Conservation (phyloP, 495 filamentous ascomycete species). For the Penicillium ochrochloron region DNA sequence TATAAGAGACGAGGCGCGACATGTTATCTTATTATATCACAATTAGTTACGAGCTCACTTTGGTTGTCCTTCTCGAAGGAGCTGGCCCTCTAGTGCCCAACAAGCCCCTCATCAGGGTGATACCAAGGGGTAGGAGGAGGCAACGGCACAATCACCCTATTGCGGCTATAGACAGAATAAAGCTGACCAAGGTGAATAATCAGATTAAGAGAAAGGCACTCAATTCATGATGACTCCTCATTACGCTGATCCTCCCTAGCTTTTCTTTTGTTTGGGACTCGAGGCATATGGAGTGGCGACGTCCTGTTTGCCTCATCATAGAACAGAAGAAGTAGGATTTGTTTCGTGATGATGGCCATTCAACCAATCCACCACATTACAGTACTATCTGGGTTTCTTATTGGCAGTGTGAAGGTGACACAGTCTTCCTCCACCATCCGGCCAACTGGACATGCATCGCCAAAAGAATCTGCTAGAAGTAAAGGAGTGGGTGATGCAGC, state of each 20-base stretch:
- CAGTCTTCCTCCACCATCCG: conserved; percentile 24
- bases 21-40: conserved; percentile 27
- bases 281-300: conserved; percentile 20
- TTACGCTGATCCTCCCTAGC: background rate
- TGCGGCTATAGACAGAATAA: conserved; percentile 18
- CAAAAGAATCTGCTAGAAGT: conserved; percentile 24
- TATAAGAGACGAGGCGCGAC: conserved; percentile 6
- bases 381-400: conserved; percentile 14
- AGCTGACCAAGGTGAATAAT: conserved; percentile 24
- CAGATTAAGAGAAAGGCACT: conserved; percentile 19
- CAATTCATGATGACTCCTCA: background rate
- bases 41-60: conserved; percentile 14
- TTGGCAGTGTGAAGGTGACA: conserved; percentile 33
- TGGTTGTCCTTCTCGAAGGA: conserved; percentile 14
- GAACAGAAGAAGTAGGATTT: conserved; percentile 13
- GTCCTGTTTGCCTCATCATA: conserved; percentile 22
- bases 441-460: conserved; percentile 32
- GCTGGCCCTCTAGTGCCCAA: conserved; percentile 29
- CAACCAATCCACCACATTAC: conserved; percentile 23
- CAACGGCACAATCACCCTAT: conserved; percentile 24
- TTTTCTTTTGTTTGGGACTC: conserved; percentile 14
- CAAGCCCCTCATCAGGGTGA: conserved; percentile 24
- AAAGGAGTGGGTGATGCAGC: conserved; percentile 26
- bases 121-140: conserved; percentile 19
- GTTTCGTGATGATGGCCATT: conserved; percentile 30